phyloP scores from a whole-genome alignment of 1,284 basidiomycete genomes.

The Melampsora medusae region DNA sequence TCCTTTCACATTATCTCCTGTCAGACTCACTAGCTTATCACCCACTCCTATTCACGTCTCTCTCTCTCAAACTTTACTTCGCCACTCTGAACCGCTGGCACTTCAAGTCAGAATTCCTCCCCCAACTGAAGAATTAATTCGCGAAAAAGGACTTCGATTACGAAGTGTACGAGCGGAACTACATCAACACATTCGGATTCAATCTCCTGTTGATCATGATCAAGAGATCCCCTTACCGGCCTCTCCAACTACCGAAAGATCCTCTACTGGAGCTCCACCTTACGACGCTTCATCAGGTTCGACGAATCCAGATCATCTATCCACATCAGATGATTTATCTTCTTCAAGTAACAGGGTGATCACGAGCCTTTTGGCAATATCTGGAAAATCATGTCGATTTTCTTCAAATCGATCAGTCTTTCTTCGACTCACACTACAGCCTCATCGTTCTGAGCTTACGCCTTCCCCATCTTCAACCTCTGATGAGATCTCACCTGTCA shows the following conservation, averaged over 20 bases:
- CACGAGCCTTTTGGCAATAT: constrained; percentile 25
- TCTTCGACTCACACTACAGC: constrained; percentile 17
- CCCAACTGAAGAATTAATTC: constrained; percentile 26
- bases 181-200: constrained; percentile 21
- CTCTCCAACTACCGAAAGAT: background rate
- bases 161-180: constrained; percentile 27
- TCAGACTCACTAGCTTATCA: constrained; percentile 9
- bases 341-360: background rate
- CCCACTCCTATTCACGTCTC: constrained; percentile 31
- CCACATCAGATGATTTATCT: background rate
- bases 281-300: background rate
- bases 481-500: background rate
- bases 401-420: constrained; percentile 29
- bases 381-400: constrained; percentile 34
- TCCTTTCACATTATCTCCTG: background rate
- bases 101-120: constrained; percentile 35
- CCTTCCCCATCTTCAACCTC: background rate
- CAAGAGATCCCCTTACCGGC: background rate
- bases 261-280: background rate
- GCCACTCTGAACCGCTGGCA: constrained; percentile 24
- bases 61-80: constrained; percentile 26
- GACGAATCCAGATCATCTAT: background rate
- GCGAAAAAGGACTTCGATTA: constrained; percentile 29
- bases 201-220: background rate
- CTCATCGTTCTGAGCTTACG: background rate